Conservation (phyloP, 345 rosid genomes). For the Geranium rotundifolium region DNA sequence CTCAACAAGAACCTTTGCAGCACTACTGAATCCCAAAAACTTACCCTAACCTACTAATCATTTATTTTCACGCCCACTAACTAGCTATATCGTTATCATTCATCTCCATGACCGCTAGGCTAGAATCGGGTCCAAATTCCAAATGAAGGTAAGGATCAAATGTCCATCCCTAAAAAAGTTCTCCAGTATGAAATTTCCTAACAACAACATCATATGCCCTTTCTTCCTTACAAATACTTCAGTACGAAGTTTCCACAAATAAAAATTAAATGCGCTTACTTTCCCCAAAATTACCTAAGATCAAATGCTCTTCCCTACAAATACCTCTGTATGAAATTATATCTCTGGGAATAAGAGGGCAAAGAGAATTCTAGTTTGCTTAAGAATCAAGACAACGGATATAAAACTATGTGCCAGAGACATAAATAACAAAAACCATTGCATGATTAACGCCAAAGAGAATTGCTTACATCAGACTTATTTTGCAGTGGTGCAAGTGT, state of each 20-base stretch:
- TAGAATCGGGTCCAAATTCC: neutral
- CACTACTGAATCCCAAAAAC: neutral
- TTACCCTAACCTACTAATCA: neutral
- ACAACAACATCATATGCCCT: no score
- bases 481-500: slow-evolving; percentile 58
- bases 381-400: neutral
- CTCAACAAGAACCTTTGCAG: neutral
- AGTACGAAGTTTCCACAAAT: no score
- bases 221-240: no score
- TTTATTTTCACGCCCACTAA: no score
- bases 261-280: no score
- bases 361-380: neutral
- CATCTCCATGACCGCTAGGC: neutral
- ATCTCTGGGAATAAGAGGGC: neutral
- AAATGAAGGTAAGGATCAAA: neutral
- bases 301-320: neutral
- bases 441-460: neutral
- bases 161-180: neutral
- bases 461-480: slow-evolving; percentile 40
- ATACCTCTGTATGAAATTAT: neutral
- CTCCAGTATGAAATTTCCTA: no score
- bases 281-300: neutral
- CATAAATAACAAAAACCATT: no score
- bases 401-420: no score
- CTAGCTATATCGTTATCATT: no score